These are phyloP conservation scores for Ilyonectria mors-panacis DNA, from an alignment of 2,329 filamentous ascomycete genomes.

Conservation along the genomic window DNA sequence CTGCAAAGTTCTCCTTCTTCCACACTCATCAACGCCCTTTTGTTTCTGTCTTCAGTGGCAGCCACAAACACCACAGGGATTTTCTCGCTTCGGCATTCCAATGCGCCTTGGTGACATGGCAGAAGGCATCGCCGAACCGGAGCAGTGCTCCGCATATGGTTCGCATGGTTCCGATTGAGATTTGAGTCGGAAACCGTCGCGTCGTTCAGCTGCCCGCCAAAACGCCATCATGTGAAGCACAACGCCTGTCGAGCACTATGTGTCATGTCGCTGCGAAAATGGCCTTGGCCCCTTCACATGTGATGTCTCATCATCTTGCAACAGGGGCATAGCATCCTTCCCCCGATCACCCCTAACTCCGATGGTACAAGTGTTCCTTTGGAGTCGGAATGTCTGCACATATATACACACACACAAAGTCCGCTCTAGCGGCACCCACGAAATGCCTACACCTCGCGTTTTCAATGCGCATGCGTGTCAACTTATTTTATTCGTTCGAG, in stretches of 20 bases:
- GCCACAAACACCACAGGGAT: neutral
- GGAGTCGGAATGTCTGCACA: neutral
- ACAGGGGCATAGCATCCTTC: neutral
- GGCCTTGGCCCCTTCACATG: neutral
- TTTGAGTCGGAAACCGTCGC: slow-evolving; percentile 27
- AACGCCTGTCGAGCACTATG: neutral
- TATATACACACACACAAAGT: slow-evolving; percentile 33
- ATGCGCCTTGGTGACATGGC: neutral
- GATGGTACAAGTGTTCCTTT: slow-evolving; percentile 24
- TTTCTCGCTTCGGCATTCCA: neutral
- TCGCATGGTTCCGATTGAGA: slow-evolving; percentile 31
- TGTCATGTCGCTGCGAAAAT: neutral
- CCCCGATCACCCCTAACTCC: neutral
- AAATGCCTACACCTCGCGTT: slow-evolving; percentile 74
- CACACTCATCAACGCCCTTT: slow-evolving; percentile 2
- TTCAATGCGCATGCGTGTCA: slow-evolving; percentile 72
- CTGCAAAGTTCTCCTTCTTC: slow-evolving; percentile 11
- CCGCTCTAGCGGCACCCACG: slow-evolving; percentile 61
- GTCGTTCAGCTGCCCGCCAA: slow-evolving; percentile 14
- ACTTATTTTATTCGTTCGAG: slow-evolving; percentile 70
- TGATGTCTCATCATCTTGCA: neutral
- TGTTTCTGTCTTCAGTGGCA: neutral
- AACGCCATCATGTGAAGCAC: slow-evolving; percentile 32
- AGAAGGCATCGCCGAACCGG: slow-evolving; percentile 10
- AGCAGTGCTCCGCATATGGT: slow-evolving; percentile 21